Evolutionary conservation across 2,329 filamentous ascomycete genomes (phyloP), one percentile per base, ranked within the genome.

Genomic region (Ceratocystis harringtonii): DNA sequence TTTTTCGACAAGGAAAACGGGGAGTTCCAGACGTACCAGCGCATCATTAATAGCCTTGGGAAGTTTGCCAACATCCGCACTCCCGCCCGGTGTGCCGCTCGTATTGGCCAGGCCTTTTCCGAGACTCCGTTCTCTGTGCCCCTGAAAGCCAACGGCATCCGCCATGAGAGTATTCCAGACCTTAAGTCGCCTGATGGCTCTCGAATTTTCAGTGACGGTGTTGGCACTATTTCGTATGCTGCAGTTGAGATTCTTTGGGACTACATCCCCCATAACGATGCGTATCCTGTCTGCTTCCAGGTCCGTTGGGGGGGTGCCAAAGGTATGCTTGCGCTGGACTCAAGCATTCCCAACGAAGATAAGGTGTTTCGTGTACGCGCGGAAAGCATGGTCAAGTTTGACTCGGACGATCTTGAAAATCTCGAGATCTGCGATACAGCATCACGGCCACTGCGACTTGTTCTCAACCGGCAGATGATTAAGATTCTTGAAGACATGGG

Each of bases 401-500:
- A 79, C 1, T 85, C 83, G 63, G 71, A 76, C 0, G 78, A 81
- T 48, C 75, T 72, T 1, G 72, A 72, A 3, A 80, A 86, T 62
- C 77, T 92, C 1, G 88, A 87, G 67, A 89, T 91, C 57, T 92
- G 88, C 70, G 87, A 87, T 60, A 80, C 83, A 52, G 85, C 84
- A 0, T 84, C 83, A 45, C 83, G 80, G 62, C 85, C 88, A 0
- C 79, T 92, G 5, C 82, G 82, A 0, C 78, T 92, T 69, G 82
- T 85, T 19, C 79, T 95, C 1, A 95, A 95, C 70, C 84, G 87
- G 0, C 89, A 89, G 69, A 78, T 92, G 68, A 90, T 95, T 75
- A 95, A 95, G 72, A 90, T 95, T 4, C 73, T 95, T 0, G 90
- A 95, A 71, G 90, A 95, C 69, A 84, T 92, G 73, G 80, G 81